Conservation (phyloP, 805 yeast genomes). For the Sugiyamaella smithiae region DNA sequence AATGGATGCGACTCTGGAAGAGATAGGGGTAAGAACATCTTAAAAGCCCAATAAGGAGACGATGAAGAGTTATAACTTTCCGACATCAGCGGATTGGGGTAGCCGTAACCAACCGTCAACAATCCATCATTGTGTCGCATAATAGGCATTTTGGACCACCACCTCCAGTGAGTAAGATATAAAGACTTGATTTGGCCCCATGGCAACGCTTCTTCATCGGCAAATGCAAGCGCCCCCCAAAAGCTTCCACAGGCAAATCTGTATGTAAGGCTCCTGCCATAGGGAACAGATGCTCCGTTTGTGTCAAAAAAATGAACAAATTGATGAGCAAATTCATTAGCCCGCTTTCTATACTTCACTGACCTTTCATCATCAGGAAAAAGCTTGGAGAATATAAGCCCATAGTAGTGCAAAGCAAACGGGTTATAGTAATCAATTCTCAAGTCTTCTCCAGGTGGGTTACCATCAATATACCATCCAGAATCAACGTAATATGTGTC, state of each 20-base stretch:
- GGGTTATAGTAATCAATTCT: slow-evolving; percentile 34
- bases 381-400: slow-evolving; percentile 26
- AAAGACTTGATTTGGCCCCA: slow-evolving; percentile 28
- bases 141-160: slow-evolving; percentile 29
- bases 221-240: slow-evolving; percentile 28
- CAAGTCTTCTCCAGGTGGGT: slow-evolving; percentile 8
- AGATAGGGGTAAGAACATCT: slow-evolving; percentile 23
- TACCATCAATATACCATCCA: slow-evolving; percentile 37
- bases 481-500: slow-evolving; percentile 29
- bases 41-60: slow-evolving; percentile 31
- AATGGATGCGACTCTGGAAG: slow-evolving; percentile 23
- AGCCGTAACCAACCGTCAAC: slow-evolving; percentile 26
- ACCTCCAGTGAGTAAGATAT: slow-evolving; percentile 25
- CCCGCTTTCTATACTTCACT: slow-evolving; percentile 23
- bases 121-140: slow-evolving; percentile 22
- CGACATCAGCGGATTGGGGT: slow-evolving; percentile 27
- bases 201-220: slow-evolving; percentile 17
- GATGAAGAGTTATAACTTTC: slow-evolving; percentile 27
- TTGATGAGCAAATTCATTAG: slow-evolving; percentile 27
- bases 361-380: slow-evolving; percentile 23
- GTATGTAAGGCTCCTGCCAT: slow-evolving; percentile 29
- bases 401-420: slow-evolving; percentile 35
- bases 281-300: slow-evolving; percentile 28
- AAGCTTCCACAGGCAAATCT: slow-evolving; percentile 27
- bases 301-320: slow-evolving; percentile 28